Evolutionary conservation across 352 stramenopile genomes (phyloP).

Genomic region (Discostella stelligera): DNA sequence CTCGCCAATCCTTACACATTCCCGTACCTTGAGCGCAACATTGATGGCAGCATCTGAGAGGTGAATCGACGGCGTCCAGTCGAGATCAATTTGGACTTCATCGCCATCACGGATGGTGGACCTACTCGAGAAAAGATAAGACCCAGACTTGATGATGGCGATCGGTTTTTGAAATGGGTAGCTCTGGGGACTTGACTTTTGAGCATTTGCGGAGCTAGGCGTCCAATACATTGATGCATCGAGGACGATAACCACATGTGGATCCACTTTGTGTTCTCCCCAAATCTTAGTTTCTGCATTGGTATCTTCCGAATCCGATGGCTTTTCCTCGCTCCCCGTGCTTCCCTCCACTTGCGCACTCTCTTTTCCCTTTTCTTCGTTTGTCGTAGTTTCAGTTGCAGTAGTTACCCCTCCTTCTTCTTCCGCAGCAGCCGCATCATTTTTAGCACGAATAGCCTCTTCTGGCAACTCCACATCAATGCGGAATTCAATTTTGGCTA

Average conservation of each 20-base stretch:
- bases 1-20: slow-evolving; percentile 67
- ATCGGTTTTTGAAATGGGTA: slow-evolving; percentile 79
- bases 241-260: slow-evolving; percentile 60
- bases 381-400: not conserved
- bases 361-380: slow-evolving; percentile 22
- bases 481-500: slow-evolving; percentile 64
- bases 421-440: slow-evolving; percentile 9
- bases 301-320: slow-evolving; percentile 4
- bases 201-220: not conserved
- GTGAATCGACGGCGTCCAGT: slow-evolving; percentile 82
- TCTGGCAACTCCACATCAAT: slow-evolving; percentile 57
- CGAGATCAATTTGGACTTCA: slow-evolving; percentile 70
- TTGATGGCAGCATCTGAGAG: slow-evolving; percentile 76
- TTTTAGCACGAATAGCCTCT: slow-evolving; percentile 3
- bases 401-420: not conserved
- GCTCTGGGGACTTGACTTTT: slow-evolving; percentile 29
- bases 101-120: slow-evolving; percentile 69
- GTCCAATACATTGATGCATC: slow-evolving; percentile 69
- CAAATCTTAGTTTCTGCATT: slow-evolving; percentile 15
- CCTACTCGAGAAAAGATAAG: slow-evolving; percentile 49
- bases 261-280: slow-evolving; percentile 18
- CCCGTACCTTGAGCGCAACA: slow-evolving; percentile 78
- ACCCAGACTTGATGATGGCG: slow-evolving; percentile 60
- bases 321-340: not conserved
- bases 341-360: not conserved